Percentiles rank a stretch among this genome's conserved stretches.
Evolutionary conservation across 257 asterid species (phyloP).

Genomic region (Solanum sejunctum): DNA sequence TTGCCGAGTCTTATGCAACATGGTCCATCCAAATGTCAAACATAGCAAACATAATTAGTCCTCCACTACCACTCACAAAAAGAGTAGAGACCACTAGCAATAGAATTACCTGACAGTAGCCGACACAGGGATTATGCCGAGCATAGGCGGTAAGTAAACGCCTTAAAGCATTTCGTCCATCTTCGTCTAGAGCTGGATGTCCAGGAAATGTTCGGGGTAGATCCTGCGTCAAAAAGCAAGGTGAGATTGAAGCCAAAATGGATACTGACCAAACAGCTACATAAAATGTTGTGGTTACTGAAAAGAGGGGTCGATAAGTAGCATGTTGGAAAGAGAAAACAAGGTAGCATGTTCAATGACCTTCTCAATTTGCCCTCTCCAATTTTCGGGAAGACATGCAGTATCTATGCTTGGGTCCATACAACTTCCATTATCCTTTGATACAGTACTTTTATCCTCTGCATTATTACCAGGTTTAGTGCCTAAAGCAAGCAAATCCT

Average conservation of each 20-base stretch:
- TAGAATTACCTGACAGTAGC: slow-evolving; percentile 77
- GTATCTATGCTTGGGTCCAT: slow-evolving; percentile 17
- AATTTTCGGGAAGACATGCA: slow-evolving; percentile 49
- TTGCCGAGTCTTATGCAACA: background rate
- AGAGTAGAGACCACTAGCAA: background rate
- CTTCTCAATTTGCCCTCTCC: slow-evolving; percentile 94
- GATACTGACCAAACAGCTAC: background rate
- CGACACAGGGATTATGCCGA: slow-evolving; percentile 86
- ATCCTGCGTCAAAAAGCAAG: slow-evolving; percentile 36
- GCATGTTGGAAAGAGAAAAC: background rate
- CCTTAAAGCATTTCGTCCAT: slow-evolving; percentile 92
- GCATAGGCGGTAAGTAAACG: slow-evolving; percentile 94
- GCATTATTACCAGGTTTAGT: slow-evolving; percentile 12
- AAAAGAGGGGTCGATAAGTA: slow-evolving; percentile 1
- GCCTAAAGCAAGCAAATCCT: slow-evolving; percentile 51
- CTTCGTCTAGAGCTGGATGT: slow-evolving; percentile 90
- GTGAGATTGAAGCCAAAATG: background rate
- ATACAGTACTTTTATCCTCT: slow-evolving; percentile 22
- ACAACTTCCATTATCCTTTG: slow-evolving; percentile 12
- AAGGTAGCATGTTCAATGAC: slow-evolving; percentile 17
- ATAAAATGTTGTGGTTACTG: background rate
- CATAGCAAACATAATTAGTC: background rate
- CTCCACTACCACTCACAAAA: background rate
- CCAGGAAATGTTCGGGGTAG: slow-evolving; percentile 96
- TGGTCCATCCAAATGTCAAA: background rate